Conservation (phyloP, 371 early-diverging fungal species). For the Blakeslea trispora region DNA sequence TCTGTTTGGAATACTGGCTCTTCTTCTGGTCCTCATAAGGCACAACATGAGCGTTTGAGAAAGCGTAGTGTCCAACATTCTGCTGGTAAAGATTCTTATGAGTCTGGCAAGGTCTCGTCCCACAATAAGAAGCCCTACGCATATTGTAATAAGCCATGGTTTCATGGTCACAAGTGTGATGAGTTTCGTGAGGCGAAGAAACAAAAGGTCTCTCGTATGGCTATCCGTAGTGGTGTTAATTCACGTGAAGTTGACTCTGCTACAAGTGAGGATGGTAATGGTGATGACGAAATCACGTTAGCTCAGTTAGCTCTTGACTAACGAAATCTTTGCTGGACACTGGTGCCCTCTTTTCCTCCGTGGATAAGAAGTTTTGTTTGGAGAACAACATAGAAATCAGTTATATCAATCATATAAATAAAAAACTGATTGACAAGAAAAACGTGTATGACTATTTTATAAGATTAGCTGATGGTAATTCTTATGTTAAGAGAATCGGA, state of each 20-base stretch:
- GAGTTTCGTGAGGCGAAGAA: neutral
- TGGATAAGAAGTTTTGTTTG: too few relatives aligned
- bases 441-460: neutral
- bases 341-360: too few relatives aligned
- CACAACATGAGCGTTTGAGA: neutral
- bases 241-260: too few relatives aligned
- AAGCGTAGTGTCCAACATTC: neutral
- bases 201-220: neutral
- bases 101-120: neutral
- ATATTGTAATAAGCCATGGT: neutral
- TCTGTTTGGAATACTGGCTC: neutral
- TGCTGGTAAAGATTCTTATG: too few relatives aligned
- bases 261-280: neutral
- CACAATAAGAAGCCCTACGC: neutral
- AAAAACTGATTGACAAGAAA: too few relatives aligned
- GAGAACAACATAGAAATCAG: too few relatives aligned
- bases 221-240: neutral
- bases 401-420: too few relatives aligned
- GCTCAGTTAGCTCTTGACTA: too few relatives aligned
- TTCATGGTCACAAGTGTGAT: neutral
- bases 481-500: neutral
- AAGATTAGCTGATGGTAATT: neutral
- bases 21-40: neutral
- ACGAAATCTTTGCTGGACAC: too few relatives aligned
- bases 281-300: neutral